Percentiles rank a stretch among this genome's conserved stretches.
phyloP scores from a whole-genome alignment of 305 asterid genomes.

The Petunia hybrid region DNA sequence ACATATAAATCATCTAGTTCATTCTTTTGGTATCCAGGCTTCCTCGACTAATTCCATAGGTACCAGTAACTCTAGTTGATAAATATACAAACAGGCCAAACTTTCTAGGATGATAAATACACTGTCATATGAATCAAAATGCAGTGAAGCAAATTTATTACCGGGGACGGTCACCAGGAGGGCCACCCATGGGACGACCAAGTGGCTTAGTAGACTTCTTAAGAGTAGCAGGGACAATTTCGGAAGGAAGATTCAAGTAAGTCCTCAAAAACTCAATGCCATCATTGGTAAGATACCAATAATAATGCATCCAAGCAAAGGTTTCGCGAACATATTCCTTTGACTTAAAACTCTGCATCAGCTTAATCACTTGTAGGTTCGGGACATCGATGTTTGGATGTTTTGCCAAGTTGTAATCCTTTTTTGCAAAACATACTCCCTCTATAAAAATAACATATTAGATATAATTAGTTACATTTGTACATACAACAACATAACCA shows the following conservation, averaged over 20 bases:
- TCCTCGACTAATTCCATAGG: no score
- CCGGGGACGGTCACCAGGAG: constrained; percentile 94
- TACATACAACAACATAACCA: no score
- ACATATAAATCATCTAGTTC: no score
- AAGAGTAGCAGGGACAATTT: constrained; percentile 92
- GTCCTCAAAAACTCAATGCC: constrained; percentile 91
- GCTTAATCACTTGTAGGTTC: constrained; percentile 88
- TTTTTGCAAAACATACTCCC: constrained; percentile 93
- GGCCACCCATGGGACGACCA: constrained; percentile 94
- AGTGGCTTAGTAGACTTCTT: constrained; percentile 93
- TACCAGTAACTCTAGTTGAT: no score
- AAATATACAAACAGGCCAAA: no score
- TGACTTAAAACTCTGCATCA: constrained; percentile 96
- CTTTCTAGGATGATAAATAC: no score
- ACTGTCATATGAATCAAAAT: no score
- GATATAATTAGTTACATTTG: no score
- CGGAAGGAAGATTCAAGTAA: constrained; percentile 86
- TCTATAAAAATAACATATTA: constrained; percentile 40
- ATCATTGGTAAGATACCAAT: constrained; percentile 87
- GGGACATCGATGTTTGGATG: constrained; percentile 94
- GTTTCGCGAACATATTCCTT: constrained; percentile 92
- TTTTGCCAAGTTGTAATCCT: constrained; percentile 81
- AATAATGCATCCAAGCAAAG: constrained; percentile 95
- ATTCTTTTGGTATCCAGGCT: no score
- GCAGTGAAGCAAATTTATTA: constrained; percentile 34